A percentile compares a stretch with the other conserved stretches of the same genome.
These are phyloP conservation scores for Gynochthodes officinalis DNA, from an alignment of 257 asterid genomes.

Conservation along the genomic window DNA sequence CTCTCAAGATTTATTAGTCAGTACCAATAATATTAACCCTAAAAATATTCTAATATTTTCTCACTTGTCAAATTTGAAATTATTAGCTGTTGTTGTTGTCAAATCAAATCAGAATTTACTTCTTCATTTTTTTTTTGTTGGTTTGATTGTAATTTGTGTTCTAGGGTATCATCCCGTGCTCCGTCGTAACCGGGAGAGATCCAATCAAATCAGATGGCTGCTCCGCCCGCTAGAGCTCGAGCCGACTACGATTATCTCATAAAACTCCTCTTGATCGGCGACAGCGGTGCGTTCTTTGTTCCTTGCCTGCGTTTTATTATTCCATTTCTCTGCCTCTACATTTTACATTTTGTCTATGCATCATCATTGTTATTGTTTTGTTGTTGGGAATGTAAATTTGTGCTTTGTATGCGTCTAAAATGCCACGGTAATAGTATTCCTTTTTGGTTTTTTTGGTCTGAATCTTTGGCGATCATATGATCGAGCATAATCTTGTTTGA, in stretches of 20 bases:
- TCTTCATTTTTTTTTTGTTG: no score
- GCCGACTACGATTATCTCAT: constrained; percentile 56
- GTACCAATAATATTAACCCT: background rate
- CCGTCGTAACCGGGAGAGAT: constrained; percentile 16
- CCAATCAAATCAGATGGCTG: constrained; percentile 35
- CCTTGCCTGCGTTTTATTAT: no score
- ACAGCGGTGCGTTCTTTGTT: constrained; percentile 40
- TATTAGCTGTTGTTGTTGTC: background rate
- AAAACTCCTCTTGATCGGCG: constrained; percentile 52
- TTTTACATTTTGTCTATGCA: no score
- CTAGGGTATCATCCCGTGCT: constrained; percentile 12
- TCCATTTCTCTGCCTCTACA: background rate
- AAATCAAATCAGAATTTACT: background rate
- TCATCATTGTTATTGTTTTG: background rate
- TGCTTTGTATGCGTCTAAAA: background rate
- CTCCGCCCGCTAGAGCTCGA: constrained; percentile 61
- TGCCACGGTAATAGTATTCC: background rate
- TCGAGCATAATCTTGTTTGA: background rate
- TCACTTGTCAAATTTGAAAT: background rate
- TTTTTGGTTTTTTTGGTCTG: background rate
- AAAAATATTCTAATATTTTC: background rate
- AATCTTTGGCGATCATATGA: background rate
- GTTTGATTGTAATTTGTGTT: background rate
- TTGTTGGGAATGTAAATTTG: background rate
- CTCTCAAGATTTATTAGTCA: background rate